Conservation (phyloP, 257 asterid genomes). For the Primulina huaijiensis region DNA sequence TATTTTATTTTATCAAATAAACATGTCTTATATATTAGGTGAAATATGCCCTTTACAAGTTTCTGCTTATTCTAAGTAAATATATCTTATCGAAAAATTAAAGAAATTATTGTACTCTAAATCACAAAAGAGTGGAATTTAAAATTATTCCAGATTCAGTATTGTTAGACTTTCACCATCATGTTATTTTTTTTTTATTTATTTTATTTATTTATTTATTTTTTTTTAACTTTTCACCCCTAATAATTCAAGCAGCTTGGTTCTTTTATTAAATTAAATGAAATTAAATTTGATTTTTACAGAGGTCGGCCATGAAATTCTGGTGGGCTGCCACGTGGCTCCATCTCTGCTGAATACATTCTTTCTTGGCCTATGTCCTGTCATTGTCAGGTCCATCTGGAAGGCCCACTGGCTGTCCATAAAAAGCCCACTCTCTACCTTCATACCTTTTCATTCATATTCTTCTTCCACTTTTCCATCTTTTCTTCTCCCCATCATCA, state of each 20-base stretch:
- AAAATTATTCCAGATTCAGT: too few relatives aligned
- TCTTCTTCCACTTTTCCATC: conserved; percentile 12
- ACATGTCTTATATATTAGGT: too few relatives aligned
- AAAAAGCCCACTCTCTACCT: conserved; percentile 40
- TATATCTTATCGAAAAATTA: too few relatives aligned
- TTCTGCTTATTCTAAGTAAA: too few relatives aligned
- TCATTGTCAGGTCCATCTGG: conserved; percentile 48
- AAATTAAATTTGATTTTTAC: conserved; percentile 17
- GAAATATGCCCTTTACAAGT: too few relatives aligned
- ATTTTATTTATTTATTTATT: too few relatives aligned
- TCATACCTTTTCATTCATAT: conserved; percentile 26
- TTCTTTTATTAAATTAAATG: neutral
- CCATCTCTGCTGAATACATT: conserved; percentile 25
- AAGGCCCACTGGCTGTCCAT: conserved; percentile 52
- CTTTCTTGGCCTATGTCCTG: conserved; percentile 58
- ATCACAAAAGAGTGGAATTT: too few relatives aligned
- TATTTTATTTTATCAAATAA: too few relatives aligned
- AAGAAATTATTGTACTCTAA: too few relatives aligned
- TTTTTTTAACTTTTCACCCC: neutral
- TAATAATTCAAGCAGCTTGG: neutral
- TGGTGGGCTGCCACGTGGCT: conserved; percentile 33
- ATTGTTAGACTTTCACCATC: too few relatives aligned
- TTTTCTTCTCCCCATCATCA: conserved; percentile 4
- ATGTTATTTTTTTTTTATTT: too few relatives aligned
- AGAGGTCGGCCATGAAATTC: conserved; percentile 42